phyloP scores from a whole-genome alignment of 1,139 yeast species.

The Saccharomyces hybrid region DNA sequence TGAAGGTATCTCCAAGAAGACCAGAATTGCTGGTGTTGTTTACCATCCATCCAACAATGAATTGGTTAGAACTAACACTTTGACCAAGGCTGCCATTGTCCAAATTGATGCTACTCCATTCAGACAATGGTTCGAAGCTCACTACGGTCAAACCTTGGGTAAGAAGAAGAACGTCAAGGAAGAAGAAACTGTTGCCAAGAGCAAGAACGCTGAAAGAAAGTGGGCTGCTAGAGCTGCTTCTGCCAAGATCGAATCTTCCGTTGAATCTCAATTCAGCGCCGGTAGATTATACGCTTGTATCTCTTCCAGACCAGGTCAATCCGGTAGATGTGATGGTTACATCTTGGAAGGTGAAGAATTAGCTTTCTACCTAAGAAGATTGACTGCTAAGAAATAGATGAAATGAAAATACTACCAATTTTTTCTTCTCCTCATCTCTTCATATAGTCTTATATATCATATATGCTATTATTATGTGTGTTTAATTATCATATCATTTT shows the following conservation, averaged over 20 bases:
- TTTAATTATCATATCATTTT: neutral
- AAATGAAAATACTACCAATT: constrained; percentile 11
- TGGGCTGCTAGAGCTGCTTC: constrained; percentile 83
- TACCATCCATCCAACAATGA: constrained; percentile 99
- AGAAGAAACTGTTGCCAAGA: constrained; percentile 54
- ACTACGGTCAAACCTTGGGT: constrained; percentile 93
- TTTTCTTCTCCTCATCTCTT: constrained; percentile 23
- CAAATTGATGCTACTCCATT: constrained; percentile 99
- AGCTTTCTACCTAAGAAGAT: constrained; percentile 99
- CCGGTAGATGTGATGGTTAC: constrained; percentile 99
- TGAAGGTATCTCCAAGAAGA: constrained; percentile 96
- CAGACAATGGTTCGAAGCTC: constrained; percentile 99
- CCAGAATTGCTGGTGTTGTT: constrained; percentile 96
- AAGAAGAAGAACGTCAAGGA: constrained; percentile 44
- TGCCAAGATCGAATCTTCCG: constrained; percentile 83
- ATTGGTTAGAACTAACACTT: constrained; percentile 98
- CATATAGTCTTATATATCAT: neutral
- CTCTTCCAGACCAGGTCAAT: constrained; percentile 99
- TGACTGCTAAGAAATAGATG: constrained; percentile 46
- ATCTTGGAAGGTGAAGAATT: constrained; percentile 99
- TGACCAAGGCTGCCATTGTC: constrained; percentile 97
- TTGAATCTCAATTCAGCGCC: constrained; percentile 93
- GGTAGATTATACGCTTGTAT: constrained; percentile 98
- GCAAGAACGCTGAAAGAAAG: constrained; percentile 84
- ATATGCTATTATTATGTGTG: neutral